Conservation (phyloP, 2,329 filamentous ascomycete species). For the Colletotrichum chrysophilum region DNA sequence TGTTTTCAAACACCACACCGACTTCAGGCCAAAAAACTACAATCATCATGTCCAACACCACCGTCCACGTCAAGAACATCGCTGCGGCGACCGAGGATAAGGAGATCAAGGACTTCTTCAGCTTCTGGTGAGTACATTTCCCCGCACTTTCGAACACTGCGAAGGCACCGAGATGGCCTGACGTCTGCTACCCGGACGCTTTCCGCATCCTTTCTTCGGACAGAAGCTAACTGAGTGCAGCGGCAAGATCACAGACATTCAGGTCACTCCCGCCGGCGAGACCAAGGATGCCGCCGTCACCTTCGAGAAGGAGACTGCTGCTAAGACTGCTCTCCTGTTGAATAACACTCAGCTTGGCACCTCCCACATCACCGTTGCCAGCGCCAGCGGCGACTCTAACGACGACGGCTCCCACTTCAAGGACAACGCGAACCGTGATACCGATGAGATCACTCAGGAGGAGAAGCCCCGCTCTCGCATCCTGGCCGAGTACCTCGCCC, state of each 20-base stretch:
- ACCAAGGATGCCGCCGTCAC: conserved; percentile 88
- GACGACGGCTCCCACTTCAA: conserved; percentile 63
- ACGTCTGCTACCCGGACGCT: neutral
- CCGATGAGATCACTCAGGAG: conserved; percentile 84
- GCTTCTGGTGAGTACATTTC: conserved; percentile 75
- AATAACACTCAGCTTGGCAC: conserved; percentile 95
- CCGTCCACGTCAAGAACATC: conserved; percentile 91
- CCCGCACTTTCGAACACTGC: neutral
- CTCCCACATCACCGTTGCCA: conserved; percentile 79
- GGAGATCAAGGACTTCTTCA: conserved; percentile 96
- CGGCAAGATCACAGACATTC: conserved; percentile 88
- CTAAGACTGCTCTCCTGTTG: conserved; percentile 94
- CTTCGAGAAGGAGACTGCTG: conserved; percentile 96
- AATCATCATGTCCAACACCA: conserved; percentile 62
- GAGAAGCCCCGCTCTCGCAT: conserved; percentile 96
- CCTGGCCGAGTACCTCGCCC: conserved; percentile 93
- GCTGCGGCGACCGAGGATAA: conserved; percentile 81
- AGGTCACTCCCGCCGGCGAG: conserved; percentile 72
- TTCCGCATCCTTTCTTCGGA: neutral
- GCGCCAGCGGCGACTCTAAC: conserved; percentile 67
- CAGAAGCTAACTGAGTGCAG: conserved; percentile 46
- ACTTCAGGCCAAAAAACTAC: neutral
- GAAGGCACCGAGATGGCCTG: neutral
- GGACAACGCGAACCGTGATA: conserved; percentile 61
- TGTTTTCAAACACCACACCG: neutral